Percentiles rank a stretch among this genome's conserved stretches.
Evolutionary conservation across 2,329 filamentous ascomycete species (phyloP).

Genomic region (Fusarium cicatricum): DNA sequence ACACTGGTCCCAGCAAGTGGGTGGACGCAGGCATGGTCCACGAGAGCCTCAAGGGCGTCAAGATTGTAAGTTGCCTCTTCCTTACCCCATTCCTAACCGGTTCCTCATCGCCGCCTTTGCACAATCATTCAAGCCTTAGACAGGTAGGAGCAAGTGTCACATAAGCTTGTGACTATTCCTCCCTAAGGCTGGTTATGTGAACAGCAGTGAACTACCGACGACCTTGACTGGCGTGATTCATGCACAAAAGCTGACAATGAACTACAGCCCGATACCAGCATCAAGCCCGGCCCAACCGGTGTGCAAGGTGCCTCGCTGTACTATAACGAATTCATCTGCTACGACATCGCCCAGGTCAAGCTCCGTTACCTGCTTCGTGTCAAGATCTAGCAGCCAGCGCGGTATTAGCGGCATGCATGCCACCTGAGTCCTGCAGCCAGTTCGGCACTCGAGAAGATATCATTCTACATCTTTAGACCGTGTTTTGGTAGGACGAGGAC

Average conservation of each 20-base stretch:
- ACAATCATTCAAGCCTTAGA: too few species aligned
- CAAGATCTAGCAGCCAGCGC: slow-evolving; percentile 50
- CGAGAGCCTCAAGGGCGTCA: slow-evolving; percentile 69
- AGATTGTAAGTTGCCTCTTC: slow-evolving; percentile 65
- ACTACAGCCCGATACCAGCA: slow-evolving; percentile 58
- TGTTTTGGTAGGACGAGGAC: too few species aligned
- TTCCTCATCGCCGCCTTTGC: too few species aligned
- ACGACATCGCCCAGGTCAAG: slow-evolving; percentile 74
- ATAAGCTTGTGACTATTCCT: too few species aligned
- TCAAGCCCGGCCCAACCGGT: slow-evolving; percentile 57
- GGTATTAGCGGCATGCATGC: not conserved
- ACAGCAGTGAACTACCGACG: not conserved
- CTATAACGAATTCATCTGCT: slow-evolving; percentile 80
- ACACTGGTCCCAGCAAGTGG: slow-evolving; percentile 71
- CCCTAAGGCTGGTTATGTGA: too few species aligned
- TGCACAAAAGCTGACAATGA: slow-evolving; percentile 3
- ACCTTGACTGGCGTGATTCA: not conserved
- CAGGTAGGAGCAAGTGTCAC: too few species aligned
- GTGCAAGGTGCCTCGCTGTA: slow-evolving; percentile 56
- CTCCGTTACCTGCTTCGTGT: slow-evolving; percentile 75
- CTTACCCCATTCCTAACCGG: too few species aligned
- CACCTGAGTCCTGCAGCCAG: too few species aligned
- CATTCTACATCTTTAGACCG: too few species aligned
- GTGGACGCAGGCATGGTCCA: slow-evolving; percentile 77
- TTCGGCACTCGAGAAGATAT: too few species aligned